A percentile compares a stretch with the other conserved stretches of the same genome.
Evolutionary conservation across 2,329 filamentous ascomycete genomes (phyloP).

Genomic region (Phialemoniopsis sp.): DNA sequence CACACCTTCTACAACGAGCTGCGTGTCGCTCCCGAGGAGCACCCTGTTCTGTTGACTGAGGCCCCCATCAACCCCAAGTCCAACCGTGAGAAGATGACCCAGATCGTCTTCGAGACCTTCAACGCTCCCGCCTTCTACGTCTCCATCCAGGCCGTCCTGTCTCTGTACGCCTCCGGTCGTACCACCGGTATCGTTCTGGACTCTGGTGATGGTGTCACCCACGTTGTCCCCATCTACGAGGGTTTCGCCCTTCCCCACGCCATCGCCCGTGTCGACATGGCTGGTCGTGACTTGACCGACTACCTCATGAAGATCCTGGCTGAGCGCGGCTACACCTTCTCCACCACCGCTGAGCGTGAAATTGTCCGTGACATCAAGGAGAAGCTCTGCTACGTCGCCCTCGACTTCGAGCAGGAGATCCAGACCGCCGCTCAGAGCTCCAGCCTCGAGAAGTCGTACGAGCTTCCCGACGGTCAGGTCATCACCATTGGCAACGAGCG

Average conservation of each 20-base stretch:
- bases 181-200: slow-evolving; percentile 99
- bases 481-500: slow-evolving; percentile 99
- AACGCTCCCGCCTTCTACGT: slow-evolving; percentile 99
- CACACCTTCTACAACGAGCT: slow-evolving; percentile 99
- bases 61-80: slow-evolving; percentile 99
- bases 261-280: slow-evolving; percentile 99
- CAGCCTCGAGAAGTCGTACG: slow-evolving; percentile 99
- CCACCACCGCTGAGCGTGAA: slow-evolving; percentile 99
- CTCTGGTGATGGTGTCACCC: slow-evolving; percentile 99
- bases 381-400: slow-evolving; percentile 99
- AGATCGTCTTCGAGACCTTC: slow-evolving; percentile 99
- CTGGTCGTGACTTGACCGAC: slow-evolving; percentile 98
- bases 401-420: slow-evolving; percentile 99
- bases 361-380: slow-evolving; percentile 99
- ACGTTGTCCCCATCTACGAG: slow-evolving; percentile 99
- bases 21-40: slow-evolving; percentile 99
- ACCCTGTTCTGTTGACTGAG: slow-evolving; percentile 98
- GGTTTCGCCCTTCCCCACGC: slow-evolving; percentile 99
- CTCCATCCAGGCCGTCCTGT: slow-evolving; percentile 99
- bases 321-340: slow-evolving; percentile 99
- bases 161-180: slow-evolving; percentile 99
- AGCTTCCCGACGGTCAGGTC: slow-evolving; percentile 98
- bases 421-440: slow-evolving; percentile 99
- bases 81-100: slow-evolving; percentile 99
- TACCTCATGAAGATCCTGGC: slow-evolving; percentile 99